phyloP scores from a whole-genome alignment of 192 early-diverging fungal species.

The Pilobolus umbonatus region DNA sequence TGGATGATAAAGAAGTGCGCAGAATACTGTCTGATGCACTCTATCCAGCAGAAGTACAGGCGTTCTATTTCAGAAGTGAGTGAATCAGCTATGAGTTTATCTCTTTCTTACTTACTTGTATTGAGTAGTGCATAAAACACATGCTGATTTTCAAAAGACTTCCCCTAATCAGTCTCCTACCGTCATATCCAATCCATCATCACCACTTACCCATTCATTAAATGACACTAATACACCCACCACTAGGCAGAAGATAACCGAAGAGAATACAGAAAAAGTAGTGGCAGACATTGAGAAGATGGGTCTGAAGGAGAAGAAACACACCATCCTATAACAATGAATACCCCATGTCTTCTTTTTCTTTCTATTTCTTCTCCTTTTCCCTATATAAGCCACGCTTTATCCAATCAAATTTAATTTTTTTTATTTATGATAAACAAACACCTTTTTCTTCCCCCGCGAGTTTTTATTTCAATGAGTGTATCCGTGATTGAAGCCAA shows the following conservation, averaged over 20 bases:
- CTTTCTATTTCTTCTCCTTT: not conserved
- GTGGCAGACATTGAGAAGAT: slow-evolving; percentile 22
- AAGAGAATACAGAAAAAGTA: slow-evolving; percentile 22
- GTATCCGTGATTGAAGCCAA: slow-evolving; percentile 46
- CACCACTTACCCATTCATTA: not conserved
- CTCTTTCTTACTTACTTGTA: not conserved
- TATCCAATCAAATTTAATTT: no score
- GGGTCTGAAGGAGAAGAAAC: slow-evolving; percentile 7
- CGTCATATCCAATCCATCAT: no score
- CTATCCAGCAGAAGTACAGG: slow-evolving; percentile 17
- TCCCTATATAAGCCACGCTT: not conserved
- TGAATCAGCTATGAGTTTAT: not conserved
- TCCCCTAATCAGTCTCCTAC: not conserved
- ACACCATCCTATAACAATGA: not conserved
- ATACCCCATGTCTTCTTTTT: not conserved
- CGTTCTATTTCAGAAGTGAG: slow-evolving; percentile 28
- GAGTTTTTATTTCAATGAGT: no score
- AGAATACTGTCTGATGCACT: slow-evolving; percentile 2
- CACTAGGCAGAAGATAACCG: slow-evolving; percentile 17
- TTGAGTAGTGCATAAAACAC: slow-evolving; percentile 28
- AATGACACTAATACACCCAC: not conserved
- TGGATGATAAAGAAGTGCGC: not conserved
- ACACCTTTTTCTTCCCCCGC: no score
- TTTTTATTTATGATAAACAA: not conserved
- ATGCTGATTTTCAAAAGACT: slow-evolving; percentile 21